phyloP scores from a whole-genome alignment of 2,329 filamentous ascomycete genomes.

The Arthrinium puccinioides region DNA sequence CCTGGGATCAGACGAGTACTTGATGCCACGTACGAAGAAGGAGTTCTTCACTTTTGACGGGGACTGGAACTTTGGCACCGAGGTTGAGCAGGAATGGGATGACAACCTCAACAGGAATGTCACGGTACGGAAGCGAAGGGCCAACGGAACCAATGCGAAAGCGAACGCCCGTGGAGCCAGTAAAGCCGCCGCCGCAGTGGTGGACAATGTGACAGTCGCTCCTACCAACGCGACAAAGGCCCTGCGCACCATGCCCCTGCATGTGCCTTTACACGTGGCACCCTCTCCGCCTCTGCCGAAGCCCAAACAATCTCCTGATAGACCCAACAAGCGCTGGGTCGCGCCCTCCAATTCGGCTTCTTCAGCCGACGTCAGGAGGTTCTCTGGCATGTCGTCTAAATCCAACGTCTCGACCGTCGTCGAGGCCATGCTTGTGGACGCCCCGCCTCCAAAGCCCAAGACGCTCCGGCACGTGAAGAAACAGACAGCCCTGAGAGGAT shows the following conservation, averaged over 20 bases:
- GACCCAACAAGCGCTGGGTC: constrained; percentile 19
- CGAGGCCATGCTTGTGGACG: constrained; percentile 50
- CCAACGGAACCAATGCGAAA: constrained; percentile 14
- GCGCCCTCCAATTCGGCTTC: constrained; percentile 30
- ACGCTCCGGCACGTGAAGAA: constrained; percentile 47
- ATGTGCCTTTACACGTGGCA: constrained; percentile 31
- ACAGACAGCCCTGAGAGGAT: constrained; percentile 9
- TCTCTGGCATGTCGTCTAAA: constrained; percentile 46
- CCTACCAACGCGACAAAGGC: constrained; percentile 46
- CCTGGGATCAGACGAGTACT: constrained; percentile 29
- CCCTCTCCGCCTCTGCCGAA: too few relatives aligned
- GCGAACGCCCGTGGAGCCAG: constrained; percentile 13
- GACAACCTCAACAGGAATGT: constrained; percentile 46
- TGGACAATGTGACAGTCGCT: constrained; percentile 39
- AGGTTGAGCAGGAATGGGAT: constrained; percentile 49
- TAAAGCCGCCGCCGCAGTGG: constrained; percentile 24
- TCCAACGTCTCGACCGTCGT: constrained; percentile 50
- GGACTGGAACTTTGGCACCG: constrained; percentile 43
- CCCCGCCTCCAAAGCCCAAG: constrained; percentile 37
- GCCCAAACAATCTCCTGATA: constrained; percentile 17
- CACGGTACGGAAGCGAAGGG: constrained; percentile 39
- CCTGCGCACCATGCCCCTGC: constrained; percentile 37
- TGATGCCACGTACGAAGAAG: constrained; percentile 34
- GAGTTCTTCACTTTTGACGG: constrained; percentile 52
- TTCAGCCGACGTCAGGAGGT: constrained; percentile 37